Percentiles rank a stretch among this genome's conserved stretches.
Conservation (phyloP, 2,329 filamentous ascomycete genomes). For the Emergomyces pasteurianus region DNA sequence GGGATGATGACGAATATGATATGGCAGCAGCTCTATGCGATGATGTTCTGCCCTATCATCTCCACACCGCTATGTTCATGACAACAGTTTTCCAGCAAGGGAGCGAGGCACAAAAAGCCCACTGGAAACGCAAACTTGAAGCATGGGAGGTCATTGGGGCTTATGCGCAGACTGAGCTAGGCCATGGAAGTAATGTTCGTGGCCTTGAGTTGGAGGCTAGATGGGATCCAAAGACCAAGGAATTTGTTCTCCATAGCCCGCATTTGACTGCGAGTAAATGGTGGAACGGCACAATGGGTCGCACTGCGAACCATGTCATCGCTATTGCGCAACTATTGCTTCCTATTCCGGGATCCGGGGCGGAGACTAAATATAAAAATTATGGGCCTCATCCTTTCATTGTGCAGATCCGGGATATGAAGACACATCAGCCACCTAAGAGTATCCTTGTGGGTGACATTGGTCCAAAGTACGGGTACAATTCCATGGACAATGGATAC, state of each 20-base stretch:
- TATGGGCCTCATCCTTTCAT: slow-evolving; percentile 38
- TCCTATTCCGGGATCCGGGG: slow-evolving; percentile 16
- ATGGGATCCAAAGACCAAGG: slow-evolving; percentile 31
- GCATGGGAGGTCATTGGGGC: slow-evolving; percentile 35
- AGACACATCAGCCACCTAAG: slow-evolving; percentile 7
- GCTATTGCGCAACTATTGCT: slow-evolving; percentile 37
- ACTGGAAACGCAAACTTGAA: slow-evolving; percentile 36
- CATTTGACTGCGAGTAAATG: slow-evolving; percentile 37
- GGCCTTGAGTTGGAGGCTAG: slow-evolving; percentile 34
- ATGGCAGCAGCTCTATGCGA: slow-evolving; percentile 43
- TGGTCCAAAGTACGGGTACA: slow-evolving; percentile 10
- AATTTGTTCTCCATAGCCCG: slow-evolving; percentile 37
- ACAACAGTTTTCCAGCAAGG: slow-evolving; percentile 36
- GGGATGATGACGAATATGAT: slow-evolving; percentile 39
- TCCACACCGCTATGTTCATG: slow-evolving; percentile 39
- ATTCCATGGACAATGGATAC: slow-evolving; percentile 10
- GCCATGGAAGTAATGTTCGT: slow-evolving; percentile 37
- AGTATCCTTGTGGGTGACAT: slow-evolving; percentile 9
- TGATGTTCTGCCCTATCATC: slow-evolving; percentile 42
- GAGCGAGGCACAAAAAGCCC: slow-evolving; percentile 30
- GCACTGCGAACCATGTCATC: slow-evolving; percentile 39
- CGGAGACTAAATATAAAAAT: slow-evolving; percentile 14
- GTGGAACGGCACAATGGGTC: slow-evolving; percentile 39
- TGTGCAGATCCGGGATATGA: slow-evolving; percentile 29
- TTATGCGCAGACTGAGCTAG: slow-evolving; percentile 37